Percentiles rank a stretch among this genome's conserved stretches.
These are phyloP conservation scores for Pythium dissimile DNA, from an alignment of 352 stramenopile species.

Conservation along the genomic window DNA sequence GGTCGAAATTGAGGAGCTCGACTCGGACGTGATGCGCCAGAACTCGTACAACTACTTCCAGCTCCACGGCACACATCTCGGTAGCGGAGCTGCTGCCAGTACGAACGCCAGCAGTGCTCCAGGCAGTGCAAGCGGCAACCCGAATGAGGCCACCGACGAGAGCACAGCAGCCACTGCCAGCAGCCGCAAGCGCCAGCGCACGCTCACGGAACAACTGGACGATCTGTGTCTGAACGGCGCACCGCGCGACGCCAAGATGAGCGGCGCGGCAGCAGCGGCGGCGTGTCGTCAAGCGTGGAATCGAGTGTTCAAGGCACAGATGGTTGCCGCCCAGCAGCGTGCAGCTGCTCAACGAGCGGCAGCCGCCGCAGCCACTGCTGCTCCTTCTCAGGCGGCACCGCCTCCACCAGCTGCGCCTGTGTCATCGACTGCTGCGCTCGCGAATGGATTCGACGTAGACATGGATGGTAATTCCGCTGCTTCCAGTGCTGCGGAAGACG, in stretches of 20 bases:
- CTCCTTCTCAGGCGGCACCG: background rate
- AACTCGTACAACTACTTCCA: constrained; percentile 74
- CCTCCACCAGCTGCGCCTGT: background rate
- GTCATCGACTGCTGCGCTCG: background rate
- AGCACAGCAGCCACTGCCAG: background rate
- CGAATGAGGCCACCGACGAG: constrained; percentile 17
- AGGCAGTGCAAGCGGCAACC: background rate
- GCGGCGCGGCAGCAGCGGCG: constrained; percentile 3
- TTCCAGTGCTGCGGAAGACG: constrained; percentile 10
- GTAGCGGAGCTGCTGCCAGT: background rate
- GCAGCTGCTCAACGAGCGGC: background rate
- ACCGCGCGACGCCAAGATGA: background rate
- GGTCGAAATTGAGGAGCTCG: constrained; percentile 63
- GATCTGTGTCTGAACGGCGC: constrained; percentile 33
- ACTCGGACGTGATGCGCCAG: constrained; percentile 67
- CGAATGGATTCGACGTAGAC: constrained; percentile 10
- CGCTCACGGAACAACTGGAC: constrained; percentile 61
- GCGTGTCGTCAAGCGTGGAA: constrained; percentile 20
- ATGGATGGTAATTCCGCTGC: constrained; percentile 4
- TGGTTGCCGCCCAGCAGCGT: constrained; percentile 15
- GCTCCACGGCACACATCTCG: constrained; percentile 19
- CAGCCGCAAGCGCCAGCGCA: constrained; percentile 53
- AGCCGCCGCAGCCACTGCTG: background rate
- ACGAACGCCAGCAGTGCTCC: background rate
- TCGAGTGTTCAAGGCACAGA: constrained; percentile 14